Base-by-base conservation (phyloP, 176 grass and related monocot genomes). In the Paspalum vaginatum region DNA sequence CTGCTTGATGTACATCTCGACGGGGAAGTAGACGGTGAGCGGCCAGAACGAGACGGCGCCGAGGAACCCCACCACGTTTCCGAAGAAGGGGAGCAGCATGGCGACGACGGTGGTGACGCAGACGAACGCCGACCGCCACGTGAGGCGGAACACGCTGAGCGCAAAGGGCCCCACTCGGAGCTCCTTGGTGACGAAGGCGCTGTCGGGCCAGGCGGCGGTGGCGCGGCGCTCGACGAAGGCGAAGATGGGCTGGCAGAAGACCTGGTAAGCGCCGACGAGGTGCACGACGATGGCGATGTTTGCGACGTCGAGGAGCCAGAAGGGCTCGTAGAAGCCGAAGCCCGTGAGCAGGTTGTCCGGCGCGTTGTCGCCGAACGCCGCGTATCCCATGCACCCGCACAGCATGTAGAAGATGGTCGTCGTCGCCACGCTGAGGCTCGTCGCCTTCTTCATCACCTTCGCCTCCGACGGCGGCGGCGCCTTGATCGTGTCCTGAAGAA, bases 21-120 rank as follows among this genome's bases (percentile, higher is more conserved):
- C 52, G 8, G 96, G 96, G 71, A 99, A 99, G 84, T 95, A 95
- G 47, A 99, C 92, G 11, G 92, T 95, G 45, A 95, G 84, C 16
- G 96, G 96, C 96, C 96, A 99, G 89, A 99, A 99, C 1, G 88
- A 88, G 53, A 98, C 52, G 21, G 95, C 95, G 17, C 95, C 95
- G 46, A 98, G 89, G 32, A 98, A 84, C 0, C 92, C 90, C 2
- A 93, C 88, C 0, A 98, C 81, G 68, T 93, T 87, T 17, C 87
- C 93, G 81, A 98, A 98, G 86, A 98, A 98, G 3, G 95, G 95
- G 9, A 98, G 87, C 7, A 93, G 67, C 90, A 93, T 94, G 77
- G 95, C 90, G 22, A 89, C 54, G 27, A 92, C 56, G 44, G 90
- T 93, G 68, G 95, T 89, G 6, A 88, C 11, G 61, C 91, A 92